Evolutionary conservation across 176 grass and related monocot species (phyloP), one percentile per base, ranked within the genome.

Genomic region (Aechmea fasciata): DNA sequence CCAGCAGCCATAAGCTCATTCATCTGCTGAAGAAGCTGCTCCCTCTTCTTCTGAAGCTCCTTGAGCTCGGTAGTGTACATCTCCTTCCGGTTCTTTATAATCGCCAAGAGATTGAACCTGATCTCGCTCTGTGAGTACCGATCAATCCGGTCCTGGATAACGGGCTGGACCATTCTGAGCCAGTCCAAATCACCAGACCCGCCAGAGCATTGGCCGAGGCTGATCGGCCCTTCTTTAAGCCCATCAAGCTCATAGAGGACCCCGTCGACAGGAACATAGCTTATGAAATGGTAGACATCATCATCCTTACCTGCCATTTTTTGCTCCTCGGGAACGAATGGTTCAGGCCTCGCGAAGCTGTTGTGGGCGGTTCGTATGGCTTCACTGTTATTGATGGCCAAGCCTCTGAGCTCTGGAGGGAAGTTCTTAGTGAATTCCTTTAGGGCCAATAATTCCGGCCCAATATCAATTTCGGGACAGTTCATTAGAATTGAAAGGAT

Each of bases 391-490:
- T 90, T 91, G 76, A 97, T 87, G 22, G 94, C 84, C 75, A 97
- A 74, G 53, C 94, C 89, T 78, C 87, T 97, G 15, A 97, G 89
- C 72, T 92, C 86, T 18, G 89, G 89, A 11, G 89, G 87, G 74
- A 99, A 85, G 55, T 91, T 86, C 72, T 90, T 93, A 18, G 94
- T 73, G 66, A 99, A 99, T 8, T 99, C 94, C 82, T 93, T 99
- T 8, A 99, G 77, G 50, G 28, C 79, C 76, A 82, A 85, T 0
- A 99, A 73, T 24, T 93, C 94, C 28, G 88, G 86, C 28, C 87
- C 88, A 57, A 90, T 83, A 54, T 84, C 79, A 63, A 99, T 83
- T 41, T 85, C 83, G 11, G 84, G 75, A 66, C 77, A 87, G 77
- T 99, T 93, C 75, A 99, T 71, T 13, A 99, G 66, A 74, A 93